These are phyloP conservation scores for Chrysoporthe puriensis DNA, from an alignment of 2,329 filamentous ascomycete genomes.

Conservation along the genomic window DNA sequence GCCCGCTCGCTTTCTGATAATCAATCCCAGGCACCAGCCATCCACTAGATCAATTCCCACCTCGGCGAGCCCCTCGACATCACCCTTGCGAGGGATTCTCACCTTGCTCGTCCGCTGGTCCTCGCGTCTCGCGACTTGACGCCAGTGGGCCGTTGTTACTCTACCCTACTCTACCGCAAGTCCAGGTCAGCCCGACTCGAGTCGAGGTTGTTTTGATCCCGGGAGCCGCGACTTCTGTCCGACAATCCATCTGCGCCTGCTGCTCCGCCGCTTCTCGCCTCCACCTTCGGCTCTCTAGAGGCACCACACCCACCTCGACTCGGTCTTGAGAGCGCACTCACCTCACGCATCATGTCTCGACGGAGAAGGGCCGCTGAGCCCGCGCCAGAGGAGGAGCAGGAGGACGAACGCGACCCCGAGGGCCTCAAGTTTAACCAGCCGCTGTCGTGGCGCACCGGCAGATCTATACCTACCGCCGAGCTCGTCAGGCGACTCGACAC, in stretches of 20 bases:
- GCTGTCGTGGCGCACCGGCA: slow-evolving; percentile 89
- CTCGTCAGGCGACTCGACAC: slow-evolving; percentile 80
- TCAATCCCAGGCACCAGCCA: neutral
- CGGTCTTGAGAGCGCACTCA: neutral
- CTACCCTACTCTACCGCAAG: neutral
- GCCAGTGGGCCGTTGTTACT: neutral
- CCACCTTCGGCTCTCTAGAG: neutral
- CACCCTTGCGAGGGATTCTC: neutral
- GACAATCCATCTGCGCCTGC: neutral
- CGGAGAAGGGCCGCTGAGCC: slow-evolving; percentile 41
- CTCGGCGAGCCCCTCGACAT: slow-evolving; percentile 8
- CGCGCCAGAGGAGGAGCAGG: slow-evolving; percentile 40
- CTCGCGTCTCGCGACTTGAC: slow-evolving; percentile 24
- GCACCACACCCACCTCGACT: neutral
- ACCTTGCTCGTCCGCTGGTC: neutral
- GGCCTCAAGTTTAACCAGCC: slow-evolving; percentile 80
- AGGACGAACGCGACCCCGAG: slow-evolving; percentile 44
- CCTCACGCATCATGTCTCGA: slow-evolving; percentile 42
- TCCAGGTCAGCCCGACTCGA: neutral
- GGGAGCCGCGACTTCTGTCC: slow-evolving; percentile 7
- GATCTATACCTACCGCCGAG: slow-evolving; percentile 81
- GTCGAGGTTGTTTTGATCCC: slow-evolving; percentile 19
- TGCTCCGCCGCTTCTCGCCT: neutral
- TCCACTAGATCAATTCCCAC: slow-evolving; percentile 6
- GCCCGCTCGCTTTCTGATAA: neutral